Percentiles rank a stretch among this genome's conserved stretches.
Conservation (phyloP, 768 basidiomycete genomes). For the Collybiopsis confluens region DNA sequence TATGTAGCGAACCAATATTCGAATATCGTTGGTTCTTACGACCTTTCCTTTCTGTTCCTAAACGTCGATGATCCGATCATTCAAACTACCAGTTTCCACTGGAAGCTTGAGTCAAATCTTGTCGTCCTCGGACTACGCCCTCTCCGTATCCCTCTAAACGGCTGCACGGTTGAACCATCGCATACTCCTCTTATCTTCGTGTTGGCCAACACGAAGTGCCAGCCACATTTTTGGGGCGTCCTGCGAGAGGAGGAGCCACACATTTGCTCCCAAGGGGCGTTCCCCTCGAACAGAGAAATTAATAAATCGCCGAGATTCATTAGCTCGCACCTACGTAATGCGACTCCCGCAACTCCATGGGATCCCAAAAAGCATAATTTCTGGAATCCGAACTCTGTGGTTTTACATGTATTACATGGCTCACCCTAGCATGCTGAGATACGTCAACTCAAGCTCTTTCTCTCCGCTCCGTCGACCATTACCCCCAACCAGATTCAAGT, state of each 20-base stretch:
- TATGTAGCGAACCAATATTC: neutral
- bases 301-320: neutral
- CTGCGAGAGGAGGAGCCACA: too few species aligned
- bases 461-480: conserved; percentile 5
- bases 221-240: too few species aligned
- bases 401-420: neutral
- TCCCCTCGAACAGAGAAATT: neutral
- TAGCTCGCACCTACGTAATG: conserved; percentile 5
- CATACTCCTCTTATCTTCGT: too few species aligned
- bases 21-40: neutral
- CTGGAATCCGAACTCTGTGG: neutral
- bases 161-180: too few species aligned
- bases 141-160: too few species aligned
- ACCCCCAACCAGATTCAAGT: neutral
- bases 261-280: neutral
- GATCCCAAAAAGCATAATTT: neutral
- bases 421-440: neutral
- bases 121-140: too few species aligned
- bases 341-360: conserved; percentile 2
- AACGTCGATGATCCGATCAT: conserved; percentile 1
- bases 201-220: too few species aligned
- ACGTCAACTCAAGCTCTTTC: conserved; percentile 2
- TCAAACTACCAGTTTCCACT: neutral
- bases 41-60: neutral
- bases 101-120: too few species aligned